Conservation (phyloP, 2,329 filamentous ascomycete species). For the Whalleya microplaca region DNA sequence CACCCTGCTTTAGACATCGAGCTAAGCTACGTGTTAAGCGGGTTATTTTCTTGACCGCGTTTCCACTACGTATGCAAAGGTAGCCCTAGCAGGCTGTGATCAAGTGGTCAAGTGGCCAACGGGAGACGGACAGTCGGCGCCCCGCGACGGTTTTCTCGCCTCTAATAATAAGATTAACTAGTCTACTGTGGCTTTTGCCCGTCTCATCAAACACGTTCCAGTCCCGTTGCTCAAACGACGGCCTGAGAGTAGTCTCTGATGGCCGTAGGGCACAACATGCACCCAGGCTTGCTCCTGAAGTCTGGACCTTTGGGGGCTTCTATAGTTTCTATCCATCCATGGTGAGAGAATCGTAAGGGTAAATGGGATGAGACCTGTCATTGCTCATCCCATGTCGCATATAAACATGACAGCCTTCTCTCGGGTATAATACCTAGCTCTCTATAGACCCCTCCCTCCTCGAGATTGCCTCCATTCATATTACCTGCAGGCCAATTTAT, state of each 20-base stretch:
- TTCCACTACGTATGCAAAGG: not conserved
- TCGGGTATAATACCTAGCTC: constrained; percentile 10
- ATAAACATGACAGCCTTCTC: constrained; percentile 28
- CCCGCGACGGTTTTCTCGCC: not conserved
- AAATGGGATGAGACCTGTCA: constrained; percentile 26
- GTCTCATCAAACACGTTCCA: constrained; percentile 36
- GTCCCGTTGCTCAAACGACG: constrained; percentile 14
- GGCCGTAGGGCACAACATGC: constrained; percentile 5
- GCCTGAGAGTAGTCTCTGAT: constrained; percentile 22
- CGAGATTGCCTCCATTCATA: constrained; percentile 6
- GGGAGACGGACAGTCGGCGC: not conserved
- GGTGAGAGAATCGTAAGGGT: constrained; percentile 16
- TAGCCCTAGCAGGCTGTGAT: not conserved
- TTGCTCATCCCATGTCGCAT: constrained; percentile 22
- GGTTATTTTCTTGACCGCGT: not conserved
- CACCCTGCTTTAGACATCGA: not conserved
- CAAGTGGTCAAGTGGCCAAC: not conserved
- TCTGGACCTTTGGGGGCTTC: constrained; percentile 17
- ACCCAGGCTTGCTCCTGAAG: constrained; percentile 18
- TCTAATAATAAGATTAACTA: not conserved
- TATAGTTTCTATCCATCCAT: constrained; percentile 14
- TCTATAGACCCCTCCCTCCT: constrained; percentile 11
- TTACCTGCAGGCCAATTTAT: constrained; percentile 18
- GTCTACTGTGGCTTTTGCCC: constrained; percentile 26
- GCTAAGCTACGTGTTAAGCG: not conserved